phyloP scores from a whole-genome alignment of 2,329 filamentous ascomycete species.

The Scytalidium sp. region DNA sequence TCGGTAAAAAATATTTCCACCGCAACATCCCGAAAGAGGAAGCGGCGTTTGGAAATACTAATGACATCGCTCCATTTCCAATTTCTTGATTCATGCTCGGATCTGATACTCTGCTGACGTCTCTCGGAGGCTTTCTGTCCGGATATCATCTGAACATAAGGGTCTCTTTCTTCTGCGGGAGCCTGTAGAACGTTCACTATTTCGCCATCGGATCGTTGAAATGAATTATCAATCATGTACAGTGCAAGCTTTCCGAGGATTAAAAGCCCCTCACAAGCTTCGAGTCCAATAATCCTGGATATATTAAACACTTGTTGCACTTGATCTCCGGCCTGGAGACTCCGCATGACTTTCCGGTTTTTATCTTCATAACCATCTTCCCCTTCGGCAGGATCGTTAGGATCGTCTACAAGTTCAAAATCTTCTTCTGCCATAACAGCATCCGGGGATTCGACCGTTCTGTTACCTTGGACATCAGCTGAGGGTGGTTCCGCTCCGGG shows the following conservation, averaged over 20 bases:
- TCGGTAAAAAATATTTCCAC: conserved; percentile 98
- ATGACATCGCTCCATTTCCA: conserved; percentile 96
- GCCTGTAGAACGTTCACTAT: conserved; percentile 97
- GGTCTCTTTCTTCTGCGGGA: conserved; percentile 85
- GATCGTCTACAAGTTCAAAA: conserved; percentile 94
- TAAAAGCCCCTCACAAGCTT: conserved; percentile 89
- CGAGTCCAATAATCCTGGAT: conserved; percentile 88
- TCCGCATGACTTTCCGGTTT: conserved; percentile 96
- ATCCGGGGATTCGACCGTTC: conserved; percentile 13
- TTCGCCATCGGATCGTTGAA: conserved; percentile 90
- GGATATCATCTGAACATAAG: conserved; percentile 91
- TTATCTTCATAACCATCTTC: conserved; percentile 89
- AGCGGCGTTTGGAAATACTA: conserved; percentile 92
- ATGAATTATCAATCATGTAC: conserved; percentile 95
- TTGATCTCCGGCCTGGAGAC: conserved; percentile 82
- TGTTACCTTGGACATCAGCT: conserved; percentile 10
- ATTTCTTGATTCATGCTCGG: conserved; percentile 78
- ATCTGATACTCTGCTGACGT: conserved; percentile 51
- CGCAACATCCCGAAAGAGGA: conserved; percentile 91
- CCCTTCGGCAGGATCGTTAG: conserved; percentile 74
- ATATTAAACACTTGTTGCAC: conserved; percentile 95
- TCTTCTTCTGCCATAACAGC: conserved; percentile 65
- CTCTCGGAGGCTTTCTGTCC: conserved; percentile 62
- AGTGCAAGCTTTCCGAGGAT: conserved; percentile 89
- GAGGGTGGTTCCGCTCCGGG: neutral